Evolutionary conservation across 306 rosid genomes (phyloP).

Genomic region (Cicer cuneatum): DNA sequence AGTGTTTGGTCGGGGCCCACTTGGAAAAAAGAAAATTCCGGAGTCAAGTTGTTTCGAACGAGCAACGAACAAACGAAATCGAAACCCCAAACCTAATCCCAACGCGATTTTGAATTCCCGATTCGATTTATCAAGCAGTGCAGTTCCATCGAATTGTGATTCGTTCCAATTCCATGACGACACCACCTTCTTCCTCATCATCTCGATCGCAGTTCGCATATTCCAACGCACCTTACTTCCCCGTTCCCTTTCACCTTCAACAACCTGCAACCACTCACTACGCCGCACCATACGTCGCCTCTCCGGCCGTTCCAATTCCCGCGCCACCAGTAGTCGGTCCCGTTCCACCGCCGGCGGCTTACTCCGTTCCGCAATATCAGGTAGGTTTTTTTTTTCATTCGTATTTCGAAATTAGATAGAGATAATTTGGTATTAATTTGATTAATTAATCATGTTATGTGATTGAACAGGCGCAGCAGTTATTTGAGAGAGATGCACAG

Average conservation of each 20-base stretch:
- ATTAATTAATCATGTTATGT: background rate
- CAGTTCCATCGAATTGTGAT: background rate
- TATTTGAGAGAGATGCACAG: slow-evolving; percentile 94
- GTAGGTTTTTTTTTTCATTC: slow-evolving; percentile 14
- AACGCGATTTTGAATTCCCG: slow-evolving; percentile 1
- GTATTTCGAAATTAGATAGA: background rate
- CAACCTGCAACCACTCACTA: slow-evolving; percentile 62
- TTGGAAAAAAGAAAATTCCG: background rate
- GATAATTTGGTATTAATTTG: background rate
- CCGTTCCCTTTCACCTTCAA: slow-evolving; percentile 86
- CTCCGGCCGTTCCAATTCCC: slow-evolving; percentile 48
- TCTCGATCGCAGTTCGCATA: slow-evolving; percentile 67
- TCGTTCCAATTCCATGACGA: slow-evolving; percentile 52
- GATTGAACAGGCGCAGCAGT: slow-evolving; percentile 78
- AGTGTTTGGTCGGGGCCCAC: background rate
- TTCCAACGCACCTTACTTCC: slow-evolving; percentile 67
- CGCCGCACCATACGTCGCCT: slow-evolving; percentile 58
- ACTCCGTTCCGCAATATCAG: slow-evolving; percentile 76
- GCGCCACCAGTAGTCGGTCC: slow-evolving; percentile 49
- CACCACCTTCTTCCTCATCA: slow-evolving; percentile 54
- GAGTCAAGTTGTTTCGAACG: background rate
- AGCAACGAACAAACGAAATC: background rate
- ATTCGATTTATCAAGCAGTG: background rate
- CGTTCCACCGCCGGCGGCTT: slow-evolving; percentile 57
- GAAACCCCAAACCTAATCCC: background rate